Base-by-base conservation (phyloP, 495 filamentous ascomycete species). In the Parathielavia hyrcaniae region DNA sequence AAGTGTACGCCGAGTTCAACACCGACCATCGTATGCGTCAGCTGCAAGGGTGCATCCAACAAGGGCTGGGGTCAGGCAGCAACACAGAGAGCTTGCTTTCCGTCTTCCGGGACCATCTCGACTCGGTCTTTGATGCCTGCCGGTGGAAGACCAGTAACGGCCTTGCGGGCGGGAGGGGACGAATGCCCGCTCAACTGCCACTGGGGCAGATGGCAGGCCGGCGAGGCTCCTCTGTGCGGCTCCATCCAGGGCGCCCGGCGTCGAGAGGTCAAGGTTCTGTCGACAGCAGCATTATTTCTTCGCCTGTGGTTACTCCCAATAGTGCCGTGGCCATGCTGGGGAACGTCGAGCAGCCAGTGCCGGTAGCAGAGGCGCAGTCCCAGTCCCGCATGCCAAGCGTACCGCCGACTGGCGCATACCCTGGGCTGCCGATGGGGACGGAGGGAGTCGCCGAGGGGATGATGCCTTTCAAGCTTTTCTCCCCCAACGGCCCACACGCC, bases 1-100 rank as follows among this genome's bases (percentile, higher is more conserved):
- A 71, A 38, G 62, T 71, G 0, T 53, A 63, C 5, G 40, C 32
- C 48, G 55, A 68, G 19, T 59, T 71, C 36, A 58, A 59, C 12
- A 39, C 26, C 17, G 19, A 19, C 13, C 1, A 34, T 14, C 26
- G 3, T 16, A 12, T 12, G 19, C 14, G 46, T 5, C n/a, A 44
- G 14, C 26, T 67, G 23, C 44, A 43, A 32, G 13, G 23, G 7
- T 46, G n/a, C 30, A 26, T 57, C 17, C 47, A 26, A 11, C 50
- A 45, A 13, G 58, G 49, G 32, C 16, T 53, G 30, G 32, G 14
- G 2, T 17, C 4, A 17, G 23, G 17, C 14, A 20, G 46, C 17
- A 13, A 46, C 22, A 17, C 40, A 14, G 54, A 19, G 8, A 26
- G 17, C 4, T 1, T 63, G 16, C 23, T 45, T 14, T 26, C 13